Base-by-base conservation (phyloP, 2,329 filamentous ascomycete genomes). In the Aspergillus costaricaensis region DNA sequence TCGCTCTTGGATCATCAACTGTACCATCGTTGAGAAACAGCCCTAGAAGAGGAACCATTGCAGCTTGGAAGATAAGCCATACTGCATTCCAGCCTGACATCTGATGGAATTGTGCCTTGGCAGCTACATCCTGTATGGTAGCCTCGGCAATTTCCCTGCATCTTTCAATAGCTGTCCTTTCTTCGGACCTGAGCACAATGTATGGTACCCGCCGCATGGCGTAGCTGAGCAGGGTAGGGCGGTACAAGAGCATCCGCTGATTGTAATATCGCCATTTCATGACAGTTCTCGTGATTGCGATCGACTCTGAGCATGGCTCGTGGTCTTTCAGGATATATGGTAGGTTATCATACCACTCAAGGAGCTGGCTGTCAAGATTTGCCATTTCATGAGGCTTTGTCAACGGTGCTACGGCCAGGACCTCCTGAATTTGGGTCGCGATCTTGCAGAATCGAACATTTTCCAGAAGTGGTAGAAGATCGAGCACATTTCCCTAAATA, bases 241-340 rank as follows among this genome's bases (percentile, higher is more conserved):
- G 83, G 73, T 92, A 88, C 21, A 93, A 84, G 1, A 93, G 83
- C 76, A 92, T 89, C 50, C 90, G 87, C 50, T 92, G 83, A 67
- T 91, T 92, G 70, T 91, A 87, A 71, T 91, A 93, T 14, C 90
- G 85, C 91, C 90, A 93, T 73, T 91, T 90, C 88, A 92, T 91
- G 67, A 92, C 85, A 64, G 86, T 86, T 54, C 90, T 84, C 0
- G 88, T 86, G 52, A 89, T 88, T 64, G 86, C 86, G 17, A 92
- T 83, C 2, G 88, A 86, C 65, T 91, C 88, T 0, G 88, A 86
- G 70, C 88, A 91, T 9, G 88, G 85, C 58, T 91, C 87, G 10
- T 80, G 84, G 19, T 86, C 84, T 65, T 85, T 82, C 36, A 89
- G 79, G 14, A 89, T 80, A 80, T 85, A 85, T 4, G 89, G 90